Base-by-base conservation (phyloP, 805 yeast genomes). In the Nakazawaea holstii region DNA sequence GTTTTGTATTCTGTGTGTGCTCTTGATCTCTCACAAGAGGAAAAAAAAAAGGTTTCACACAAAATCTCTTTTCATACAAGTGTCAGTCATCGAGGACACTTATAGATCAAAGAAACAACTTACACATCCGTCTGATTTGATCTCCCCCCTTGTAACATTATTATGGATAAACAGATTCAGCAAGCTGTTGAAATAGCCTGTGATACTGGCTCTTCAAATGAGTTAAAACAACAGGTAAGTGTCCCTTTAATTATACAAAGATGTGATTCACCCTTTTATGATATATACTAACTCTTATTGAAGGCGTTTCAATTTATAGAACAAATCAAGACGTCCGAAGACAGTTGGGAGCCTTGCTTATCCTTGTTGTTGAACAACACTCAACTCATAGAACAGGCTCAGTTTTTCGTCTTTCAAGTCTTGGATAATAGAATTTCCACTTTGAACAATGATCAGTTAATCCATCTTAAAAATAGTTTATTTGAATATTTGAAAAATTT, bases 111-210 rank as follows among this genome's bases (percentile, higher is more conserved):
- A n/a, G n/a, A n/a, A n/a, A n/a, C n/a, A n/a, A n/a, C n/a, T n/a
- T n/a, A n/a, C n/a, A n/a, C n/a, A n/a, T n/a, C n/a, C n/a, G n/a
- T n/a, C n/a, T n/a, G n/a, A n/a, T n/a, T n/a, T n/a, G n/a, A n/a
- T n/a, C n/a, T n/a, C n/a, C n/a, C n/a, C n/a, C n/a, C n/a, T 37
- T 26, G 27, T n/a, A 24, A 11, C 8, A 26, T 9, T 8, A 38
- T 17, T 26, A 66, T 66, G 70, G 70, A 67, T 42, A 40, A 58
- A 53, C 95, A 90, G 70, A 84, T 91, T 58, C 88, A 79, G 63
- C 94, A 88, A 67, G 97, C 96, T 37, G 94, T 91, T 41, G 82
- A 79, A 52, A 80, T 89, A 52, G 96, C 96, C 7, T 76, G 86
- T 46, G 80, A 81, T 62, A 84, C 87, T 29, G 71, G 82, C 26